Evolutionary conservation across 2,329 filamentous ascomycete genomes (phyloP).

Genomic region (Curvularia sp.): DNA sequence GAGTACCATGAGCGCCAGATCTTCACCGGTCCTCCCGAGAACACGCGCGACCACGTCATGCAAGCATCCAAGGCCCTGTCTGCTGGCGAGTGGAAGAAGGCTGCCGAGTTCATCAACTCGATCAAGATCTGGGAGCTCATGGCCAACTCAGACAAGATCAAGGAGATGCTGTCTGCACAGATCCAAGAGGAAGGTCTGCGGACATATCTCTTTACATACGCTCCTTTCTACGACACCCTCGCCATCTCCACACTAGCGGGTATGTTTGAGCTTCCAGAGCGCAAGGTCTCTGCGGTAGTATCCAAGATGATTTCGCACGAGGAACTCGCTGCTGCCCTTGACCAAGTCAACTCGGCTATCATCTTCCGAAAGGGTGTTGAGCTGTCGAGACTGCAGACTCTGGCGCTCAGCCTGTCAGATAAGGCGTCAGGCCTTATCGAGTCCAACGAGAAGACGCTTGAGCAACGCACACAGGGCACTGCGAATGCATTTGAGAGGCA

Average conservation of each 20-base stretch:
- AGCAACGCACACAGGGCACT: slow-evolving; percentile 95
- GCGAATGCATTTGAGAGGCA: slow-evolving; percentile 95
- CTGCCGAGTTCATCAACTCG: slow-evolving; percentile 88
- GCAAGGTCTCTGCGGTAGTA: slow-evolving; percentile 93
- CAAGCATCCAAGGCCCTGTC: slow-evolving; percentile 97
- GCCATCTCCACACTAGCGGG: slow-evolving; percentile 81
- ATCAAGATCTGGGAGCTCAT: slow-evolving; percentile 99
- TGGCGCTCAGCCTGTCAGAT: slow-evolving; percentile 92
- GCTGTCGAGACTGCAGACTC: slow-evolving; percentile 91
- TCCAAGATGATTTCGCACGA: slow-evolving; percentile 99
- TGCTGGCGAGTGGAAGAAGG: slow-evolving; percentile 98
- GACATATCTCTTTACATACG: slow-evolving; percentile 99
- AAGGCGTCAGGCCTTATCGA: slow-evolving; percentile 97
- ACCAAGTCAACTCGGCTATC: slow-evolving; percentile 96
- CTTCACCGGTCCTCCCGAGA: slow-evolving; percentile 97
- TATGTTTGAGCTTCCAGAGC: slow-evolving; percentile 93
- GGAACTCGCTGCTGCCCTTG: slow-evolving; percentile 92
- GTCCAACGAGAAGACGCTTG: slow-evolving; percentile 94
- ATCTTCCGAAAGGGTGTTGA: slow-evolving; percentile 99
- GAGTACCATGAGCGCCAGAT: slow-evolving; percentile 99
- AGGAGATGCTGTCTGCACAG: slow-evolving; percentile 95
- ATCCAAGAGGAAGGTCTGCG: slow-evolving; percentile 98
- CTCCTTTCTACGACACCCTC: slow-evolving; percentile 97
- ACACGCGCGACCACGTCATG: slow-evolving; percentile 99
- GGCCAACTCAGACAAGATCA: slow-evolving; percentile 90